A percentile compares a stretch with the other conserved stretches of the same genome.
phyloP scores from a whole-genome alignment of 1,284 basidiomycete genomes.

The Cryptococcus amylolentus region DNA sequence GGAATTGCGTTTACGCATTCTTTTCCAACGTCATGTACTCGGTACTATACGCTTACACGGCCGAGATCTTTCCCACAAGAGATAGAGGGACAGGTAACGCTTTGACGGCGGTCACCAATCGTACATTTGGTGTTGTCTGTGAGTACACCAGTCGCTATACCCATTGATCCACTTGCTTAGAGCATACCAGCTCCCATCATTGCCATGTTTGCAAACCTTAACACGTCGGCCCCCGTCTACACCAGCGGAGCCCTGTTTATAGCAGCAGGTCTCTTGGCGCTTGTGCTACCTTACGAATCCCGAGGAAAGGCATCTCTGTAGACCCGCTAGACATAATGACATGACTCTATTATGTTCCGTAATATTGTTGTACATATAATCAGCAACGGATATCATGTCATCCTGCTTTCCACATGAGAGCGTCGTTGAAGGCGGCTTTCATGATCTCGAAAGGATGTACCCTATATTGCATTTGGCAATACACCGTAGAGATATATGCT shows the following conservation, averaged over 20 bases:
- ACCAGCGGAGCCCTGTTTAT: conserved; percentile 65
- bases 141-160: background rate
- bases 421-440: too few species aligned
- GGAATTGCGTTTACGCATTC: conserved; percentile 57
- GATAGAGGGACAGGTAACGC: conserved; percentile 66
- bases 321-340: background rate
- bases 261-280: conserved; percentile 58
- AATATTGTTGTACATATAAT: conserved; percentile 10
- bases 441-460: too few species aligned
- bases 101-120: conserved; percentile 57
- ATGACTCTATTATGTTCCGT: conserved; percentile 3
- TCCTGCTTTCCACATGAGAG: too few species aligned
- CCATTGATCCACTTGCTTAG: background rate
- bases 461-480: too few species aligned
- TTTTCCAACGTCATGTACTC: conserved; percentile 48
- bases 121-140: conserved; percentile 55
- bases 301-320: conserved; percentile 64
- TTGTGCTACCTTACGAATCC: conserved; percentile 67
- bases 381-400: background rate
- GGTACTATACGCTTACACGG: conserved; percentile 53
- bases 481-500: too few species aligned
- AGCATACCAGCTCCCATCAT: conserved; percentile 28
- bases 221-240: conserved; percentile 65
- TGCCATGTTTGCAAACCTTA: conserved; percentile 26
- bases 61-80: conserved; percentile 64